Evolutionary conservation across 805 yeast genomes (phyloP).

Genomic region (Yamadazyma tumulicola): DNA sequence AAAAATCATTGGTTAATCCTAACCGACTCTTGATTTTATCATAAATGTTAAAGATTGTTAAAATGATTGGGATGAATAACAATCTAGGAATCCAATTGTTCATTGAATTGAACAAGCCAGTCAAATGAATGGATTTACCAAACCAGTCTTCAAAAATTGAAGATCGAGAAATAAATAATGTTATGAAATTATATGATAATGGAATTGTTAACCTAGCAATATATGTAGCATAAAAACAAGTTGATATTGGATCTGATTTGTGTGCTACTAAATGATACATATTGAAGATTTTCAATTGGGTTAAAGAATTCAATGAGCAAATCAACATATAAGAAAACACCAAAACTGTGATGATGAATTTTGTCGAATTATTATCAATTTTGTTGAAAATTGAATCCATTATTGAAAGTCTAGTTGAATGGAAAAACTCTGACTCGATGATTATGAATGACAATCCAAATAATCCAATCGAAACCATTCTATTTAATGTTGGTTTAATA

Average conservation of each 20-base stretch:
- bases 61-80: conserved; percentile 62
- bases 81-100: conserved; percentile 76
- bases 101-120: conserved; percentile 68
- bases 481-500: conserved; percentile 44
- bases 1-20: conserved; percentile 36
- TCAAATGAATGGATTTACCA: conserved; percentile 71
- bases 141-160: conserved; percentile 67
- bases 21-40: conserved; percentile 49
- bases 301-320: conserved; percentile 62
- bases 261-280: conserved; percentile 71
- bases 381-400: conserved; percentile 47
- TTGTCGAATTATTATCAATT: conserved; percentile 23
- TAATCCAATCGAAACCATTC: conserved; percentile 42
- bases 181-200: conserved; percentile 72
- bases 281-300: conserved; percentile 67
- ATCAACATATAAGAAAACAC: conserved; percentile 62
- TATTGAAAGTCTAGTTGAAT: conserved; percentile 62
- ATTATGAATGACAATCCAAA: conserved; percentile 48
- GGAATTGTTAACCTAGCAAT: conserved; percentile 82
- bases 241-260: conserved; percentile 70
- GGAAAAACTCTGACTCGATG: conserved; percentile 72
- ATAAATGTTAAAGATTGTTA: conserved; percentile 65
- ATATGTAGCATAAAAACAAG: conserved; percentile 75
- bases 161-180: conserved; percentile 51
- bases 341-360: conserved; percentile 40